A percentile compares a stretch with the other conserved stretches of the same genome.
These are phyloP conservation scores for Rhizopogon vulgaris DNA, from an alignment of 768 basidiomycete species.

Conservation along the genomic window DNA sequence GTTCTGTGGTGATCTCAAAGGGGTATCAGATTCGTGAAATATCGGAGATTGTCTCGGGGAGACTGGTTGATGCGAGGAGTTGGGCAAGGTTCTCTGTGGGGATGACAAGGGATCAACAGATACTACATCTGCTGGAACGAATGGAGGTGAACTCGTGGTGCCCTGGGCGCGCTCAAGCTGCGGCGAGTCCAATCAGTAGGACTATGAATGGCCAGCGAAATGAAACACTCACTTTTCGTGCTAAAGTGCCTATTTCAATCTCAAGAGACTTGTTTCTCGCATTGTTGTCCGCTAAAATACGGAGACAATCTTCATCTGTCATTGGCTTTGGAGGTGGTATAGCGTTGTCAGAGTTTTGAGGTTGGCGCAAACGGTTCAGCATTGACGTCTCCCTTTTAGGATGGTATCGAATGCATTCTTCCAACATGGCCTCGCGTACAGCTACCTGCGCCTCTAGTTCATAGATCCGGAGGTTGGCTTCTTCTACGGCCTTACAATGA, in stretches of 20 bases:
- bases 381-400: not conserved
- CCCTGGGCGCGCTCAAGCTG: not conserved
- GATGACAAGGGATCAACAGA: not conserved
- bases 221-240: conserved; percentile 27
- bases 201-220: not conserved
- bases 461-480: conserved; percentile 35
- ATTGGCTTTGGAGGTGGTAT: conserved; percentile 15
- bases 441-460: conserved; percentile 49
- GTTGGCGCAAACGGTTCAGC: not conserved
- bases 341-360: not conserved
- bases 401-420: conserved; percentile 19
- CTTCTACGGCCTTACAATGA: conserved; percentile 33
- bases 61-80: not conserved
- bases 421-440: conserved; percentile 51
- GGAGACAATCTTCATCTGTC: conserved; percentile 34
- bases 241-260: conserved; percentile 35
- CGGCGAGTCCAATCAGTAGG: not conserved
- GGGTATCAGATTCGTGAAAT: not conserved
- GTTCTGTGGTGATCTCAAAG: not conserved
- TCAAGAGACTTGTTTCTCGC: conserved; percentile 39
- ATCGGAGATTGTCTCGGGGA: not conserved
- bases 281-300: conserved; percentile 31
- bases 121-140: not conserved
- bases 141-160: not conserved
- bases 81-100: not conserved